Percentiles rank a stretch among this genome's conserved stretches.
These are phyloP conservation scores for Xylariaceae sp. DNA, from an alignment of 2,329 filamentous ascomycete species.

Conservation along the genomic window DNA sequence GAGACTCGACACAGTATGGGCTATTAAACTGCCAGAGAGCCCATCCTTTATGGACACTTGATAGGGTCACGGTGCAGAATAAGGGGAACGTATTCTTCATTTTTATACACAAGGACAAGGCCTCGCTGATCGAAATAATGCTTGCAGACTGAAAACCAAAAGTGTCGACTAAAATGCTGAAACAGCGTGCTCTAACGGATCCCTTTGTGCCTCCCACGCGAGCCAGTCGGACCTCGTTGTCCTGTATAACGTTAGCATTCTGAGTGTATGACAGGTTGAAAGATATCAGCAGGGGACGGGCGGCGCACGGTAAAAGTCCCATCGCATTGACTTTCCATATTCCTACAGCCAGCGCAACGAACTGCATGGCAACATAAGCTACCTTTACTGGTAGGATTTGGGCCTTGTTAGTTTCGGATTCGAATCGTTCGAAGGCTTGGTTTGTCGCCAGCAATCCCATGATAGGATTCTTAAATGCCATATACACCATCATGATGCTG, in stretches of 20 bases:
- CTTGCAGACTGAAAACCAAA: not conserved
- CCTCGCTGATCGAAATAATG: not conserved
- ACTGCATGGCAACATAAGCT: slow-evolving; percentile 81
- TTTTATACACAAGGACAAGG: no score
- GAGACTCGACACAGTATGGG: no score
- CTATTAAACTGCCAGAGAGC: no score
- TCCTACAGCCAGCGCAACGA: slow-evolving; percentile 75
- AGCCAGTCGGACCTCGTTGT: slow-evolving; percentile 97
- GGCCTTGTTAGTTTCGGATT: slow-evolving; percentile 69
- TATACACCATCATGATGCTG: slow-evolving; percentile 99
- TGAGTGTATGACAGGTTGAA: no score
- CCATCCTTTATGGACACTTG: no score
- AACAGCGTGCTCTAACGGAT: slow-evolving; percentile 61
- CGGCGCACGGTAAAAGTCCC: slow-evolving; percentile 87
- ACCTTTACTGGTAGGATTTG: slow-evolving; percentile 79
- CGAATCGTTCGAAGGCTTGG: slow-evolving; percentile 83
- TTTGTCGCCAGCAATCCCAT: slow-evolving; percentile 78
- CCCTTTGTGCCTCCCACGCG: slow-evolving; percentile 80
- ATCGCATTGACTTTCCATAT: slow-evolving; percentile 97
- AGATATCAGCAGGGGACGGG: no score
- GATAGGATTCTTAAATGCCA: slow-evolving; percentile 96
- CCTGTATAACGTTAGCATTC: slow-evolving; percentile 43
- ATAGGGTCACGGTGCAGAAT: no score
- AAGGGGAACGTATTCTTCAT: no score
- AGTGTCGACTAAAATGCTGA: slow-evolving; percentile 47